Evolutionary conservation across 1,284 basidiomycete genomes (phyloP), one percentile per base, ranked within the genome.

Genomic region (Cronartium ribicola): DNA sequence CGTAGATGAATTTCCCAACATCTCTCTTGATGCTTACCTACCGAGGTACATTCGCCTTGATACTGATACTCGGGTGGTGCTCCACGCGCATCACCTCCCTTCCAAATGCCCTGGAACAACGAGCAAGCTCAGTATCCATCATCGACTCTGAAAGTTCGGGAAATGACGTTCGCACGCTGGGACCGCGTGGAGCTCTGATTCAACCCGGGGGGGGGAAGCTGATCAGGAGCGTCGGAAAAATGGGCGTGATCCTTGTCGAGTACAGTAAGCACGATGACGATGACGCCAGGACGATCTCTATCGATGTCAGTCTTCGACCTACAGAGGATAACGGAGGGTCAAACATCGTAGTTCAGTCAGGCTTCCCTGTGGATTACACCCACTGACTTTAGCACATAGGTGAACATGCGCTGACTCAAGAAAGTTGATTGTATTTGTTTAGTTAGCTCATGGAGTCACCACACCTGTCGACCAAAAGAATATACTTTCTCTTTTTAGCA

Each of bases 381-480:
- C 17, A 41, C 17, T 39, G 36, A 22, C 36, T 67, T 6, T 11
- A 20, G 2, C 66, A 57, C 39, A 14, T 37, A 40, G 39, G 29
- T 22, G 39, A 40, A 67, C 13, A 29, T 4, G n/a, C 13, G 5
- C 22, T 44, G 1, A 44, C 20, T 66, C 14, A 36, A 55, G 22
- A 48, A 13, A 17, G 3, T 51, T n/a, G 51, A 6, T 13, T 22
- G 59, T 40, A 41, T 17, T 14, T 37, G 51, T 61, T 36, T 22
- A 70, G 68, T 62, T 70, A 5, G 68, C 20, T 0, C 60, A 46
- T 60, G 68, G 68, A 5, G 14, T 70, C n/a, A 63, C 68, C 8
- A 63, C 68, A 36, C 29, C 40, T 3, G n/a, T 40, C 17, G 51
- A 62, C 14, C 44, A 63, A 57, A 13, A 59, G 7, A 13, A 29